A percentile compares a stretch with the other conserved stretches of the same genome.
Conservation (phyloP, 768 basidiomycete species). For the Podaxis mareebaensis region DNA sequence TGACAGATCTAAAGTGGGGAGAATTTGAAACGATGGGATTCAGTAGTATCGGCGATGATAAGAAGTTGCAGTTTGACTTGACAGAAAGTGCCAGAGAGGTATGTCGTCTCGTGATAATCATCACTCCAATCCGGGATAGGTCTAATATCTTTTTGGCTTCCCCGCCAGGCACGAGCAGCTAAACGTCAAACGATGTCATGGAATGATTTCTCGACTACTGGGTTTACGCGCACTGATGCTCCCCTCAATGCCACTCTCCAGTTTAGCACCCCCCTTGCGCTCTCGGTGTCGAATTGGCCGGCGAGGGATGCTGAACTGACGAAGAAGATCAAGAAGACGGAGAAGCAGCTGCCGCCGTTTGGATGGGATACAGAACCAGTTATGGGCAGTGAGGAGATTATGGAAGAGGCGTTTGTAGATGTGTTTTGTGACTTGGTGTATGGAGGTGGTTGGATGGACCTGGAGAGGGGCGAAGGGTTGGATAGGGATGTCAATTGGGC, state of each 20-base stretch:
- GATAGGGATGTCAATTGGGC: slow-evolving; percentile 94
- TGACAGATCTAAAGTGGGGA: slow-evolving; percentile 91
- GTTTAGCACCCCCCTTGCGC: slow-evolving; percentile 56
- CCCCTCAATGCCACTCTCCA: slow-evolving; percentile 81
- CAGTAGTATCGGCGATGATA: slow-evolving; percentile 53
- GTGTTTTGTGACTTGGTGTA: slow-evolving; percentile 83
- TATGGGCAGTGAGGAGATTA: slow-evolving; percentile 71
- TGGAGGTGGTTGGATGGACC: slow-evolving; percentile 84
- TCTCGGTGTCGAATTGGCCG: slow-evolving; percentile 70
- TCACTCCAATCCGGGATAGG: background rate
- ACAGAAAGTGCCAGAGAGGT: slow-evolving; percentile 82
- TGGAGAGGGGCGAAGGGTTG: slow-evolving; percentile 67
- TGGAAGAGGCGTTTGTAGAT: slow-evolving; percentile 90
- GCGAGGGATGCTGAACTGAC: slow-evolving; percentile 69
- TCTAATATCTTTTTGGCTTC: background rate
- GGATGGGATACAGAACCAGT: slow-evolving; percentile 92
- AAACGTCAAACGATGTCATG: slow-evolving; percentile 88
- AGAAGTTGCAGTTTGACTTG: slow-evolving; percentile 89
- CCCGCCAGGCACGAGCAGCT: slow-evolving; percentile 54
- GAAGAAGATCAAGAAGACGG: slow-evolving; percentile 81
- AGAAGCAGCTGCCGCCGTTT: slow-evolving; percentile 81
- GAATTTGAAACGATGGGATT: slow-evolving; percentile 89
- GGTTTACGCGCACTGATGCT: slow-evolving; percentile 78
- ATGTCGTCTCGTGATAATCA: slow-evolving; percentile 23
- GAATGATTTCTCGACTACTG: slow-evolving; percentile 84